These are phyloP conservation scores for Oryza australiensis DNA, from an alignment of 176 grass and related monocot genomes.

Conservation along the genomic window DNA sequence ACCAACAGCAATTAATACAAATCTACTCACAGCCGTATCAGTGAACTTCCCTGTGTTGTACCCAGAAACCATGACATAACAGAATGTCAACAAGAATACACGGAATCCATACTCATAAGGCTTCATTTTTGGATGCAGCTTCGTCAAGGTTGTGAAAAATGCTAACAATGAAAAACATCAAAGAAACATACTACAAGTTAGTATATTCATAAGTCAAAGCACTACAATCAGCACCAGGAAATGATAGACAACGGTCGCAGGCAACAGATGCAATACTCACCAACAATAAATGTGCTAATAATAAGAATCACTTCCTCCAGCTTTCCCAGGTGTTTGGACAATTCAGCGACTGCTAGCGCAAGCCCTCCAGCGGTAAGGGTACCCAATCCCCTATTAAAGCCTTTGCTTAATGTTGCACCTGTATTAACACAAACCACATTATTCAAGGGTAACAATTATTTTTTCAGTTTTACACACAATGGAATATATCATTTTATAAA, in stretches of 20 bases:
- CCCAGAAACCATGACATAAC: constrained; percentile 83
- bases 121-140: constrained; percentile 82
- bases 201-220: constrained; percentile 4
- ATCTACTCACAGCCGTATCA: constrained; percentile 71
- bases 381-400: constrained; percentile 79
- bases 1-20: constrained; percentile 85
- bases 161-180: constrained; percentile 44
- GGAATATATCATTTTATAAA: not conserved
- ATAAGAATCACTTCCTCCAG: constrained; percentile 82
- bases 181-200: constrained; percentile 16
- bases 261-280: constrained; percentile 37
- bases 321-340: constrained; percentile 57
- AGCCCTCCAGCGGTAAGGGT: constrained; percentile 81
- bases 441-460: not conserved
- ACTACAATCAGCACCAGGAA: not conserved
- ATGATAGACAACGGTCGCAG: not conserved
- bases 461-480: not conserved
- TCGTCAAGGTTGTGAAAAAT: constrained; percentile 66
- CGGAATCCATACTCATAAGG: constrained; percentile 96
- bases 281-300: constrained; percentile 63
- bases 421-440: constrained; percentile 33
- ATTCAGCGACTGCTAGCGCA: constrained; percentile 72
- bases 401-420: constrained; percentile 98
- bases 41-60: constrained; percentile 72
- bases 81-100: constrained; percentile 94